Evolutionary conservation across 306 rosid genomes (phyloP).

Genomic region (Cucurbita moschata): DNA sequence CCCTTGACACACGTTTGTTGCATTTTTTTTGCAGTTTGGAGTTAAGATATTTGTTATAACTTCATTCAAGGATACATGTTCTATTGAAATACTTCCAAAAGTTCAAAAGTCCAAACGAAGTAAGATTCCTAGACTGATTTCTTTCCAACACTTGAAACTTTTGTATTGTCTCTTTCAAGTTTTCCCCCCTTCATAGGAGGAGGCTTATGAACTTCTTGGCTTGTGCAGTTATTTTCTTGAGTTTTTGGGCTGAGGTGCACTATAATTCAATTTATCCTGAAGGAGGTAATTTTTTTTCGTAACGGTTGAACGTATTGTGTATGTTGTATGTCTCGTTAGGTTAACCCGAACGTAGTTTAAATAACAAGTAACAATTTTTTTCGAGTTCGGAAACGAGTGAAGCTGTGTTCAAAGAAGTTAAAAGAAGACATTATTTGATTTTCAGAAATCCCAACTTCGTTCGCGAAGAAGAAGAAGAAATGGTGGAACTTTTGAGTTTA

Average conservation of each 20-base stretch:
- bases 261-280: slow-evolving; percentile 90
- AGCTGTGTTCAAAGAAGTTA: not conserved
- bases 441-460: slow-evolving; percentile 31
- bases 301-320: not conserved
- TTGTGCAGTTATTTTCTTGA: slow-evolving; percentile 85
- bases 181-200: no score
- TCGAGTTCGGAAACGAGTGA: not conserved
- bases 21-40: slow-evolving; percentile 57
- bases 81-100: slow-evolving; percentile 87
- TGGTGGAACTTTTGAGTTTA: slow-evolving; percentile 53
- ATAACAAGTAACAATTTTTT: not conserved
- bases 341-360: no score
- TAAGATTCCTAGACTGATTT: slow-evolving; percentile 18
- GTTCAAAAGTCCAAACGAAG: slow-evolving; percentile 56
- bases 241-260: slow-evolving; percentile 99
- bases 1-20: not conserved
- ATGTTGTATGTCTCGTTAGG: not conserved
- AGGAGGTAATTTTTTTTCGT: slow-evolving; percentile 45
- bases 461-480: slow-evolving; percentile 51
- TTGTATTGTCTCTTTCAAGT: no score
- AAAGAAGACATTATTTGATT: not conserved
- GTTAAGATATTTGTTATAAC: slow-evolving; percentile 86
- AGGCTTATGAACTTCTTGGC: not conserved
- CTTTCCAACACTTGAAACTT: not conserved
- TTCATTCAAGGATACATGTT: slow-evolving; percentile 81